Percentiles rank a stretch among this genome's conserved stretches.
Conservation (phyloP, 345 rosid species). For the Rhizophora apiculata region DNA sequence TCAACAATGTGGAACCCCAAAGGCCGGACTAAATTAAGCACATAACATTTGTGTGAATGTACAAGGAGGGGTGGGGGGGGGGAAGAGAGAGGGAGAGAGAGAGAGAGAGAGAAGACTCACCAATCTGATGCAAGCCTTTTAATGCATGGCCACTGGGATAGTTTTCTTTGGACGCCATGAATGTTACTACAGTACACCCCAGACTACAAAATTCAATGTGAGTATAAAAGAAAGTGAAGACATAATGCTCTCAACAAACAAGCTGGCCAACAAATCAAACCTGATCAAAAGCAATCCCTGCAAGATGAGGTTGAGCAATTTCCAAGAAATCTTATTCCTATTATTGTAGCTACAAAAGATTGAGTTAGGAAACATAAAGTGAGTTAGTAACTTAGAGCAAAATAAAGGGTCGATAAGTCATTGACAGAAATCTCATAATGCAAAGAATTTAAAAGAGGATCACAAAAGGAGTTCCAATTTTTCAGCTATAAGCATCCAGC, state of each 20-base stretch:
- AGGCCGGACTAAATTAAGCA: too few species aligned
- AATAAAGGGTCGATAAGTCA: not conserved
- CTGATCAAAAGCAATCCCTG: constrained; percentile 65
- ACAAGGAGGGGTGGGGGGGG: not conserved
- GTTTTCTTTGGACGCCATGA: constrained; percentile 83
- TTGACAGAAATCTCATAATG: not conserved
- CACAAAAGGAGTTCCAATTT: not conserved
- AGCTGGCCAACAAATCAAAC: constrained; percentile 34
- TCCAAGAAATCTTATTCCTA: constrained; percentile 76
- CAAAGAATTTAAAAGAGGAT: not conserved
- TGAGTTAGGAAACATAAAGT: constrained; percentile 9
- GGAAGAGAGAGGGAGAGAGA: constrained; percentile 24
- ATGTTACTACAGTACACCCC: constrained; percentile 69
- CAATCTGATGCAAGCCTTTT: constrained; percentile 63
- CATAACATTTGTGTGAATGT: not conserved
- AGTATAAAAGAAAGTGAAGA: constrained; percentile 17
- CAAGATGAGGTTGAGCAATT: constrained; percentile 53
- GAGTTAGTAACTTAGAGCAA: not conserved
- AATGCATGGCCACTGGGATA: constrained; percentile 92
- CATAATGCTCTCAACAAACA: constrained; percentile 1
- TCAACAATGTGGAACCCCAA: too few species aligned
- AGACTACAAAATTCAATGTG: constrained; percentile 56
- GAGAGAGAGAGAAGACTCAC: constrained; percentile 40
- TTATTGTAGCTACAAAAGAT: constrained; percentile 71
- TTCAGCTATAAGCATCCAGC: not conserved